A percentile compares a stretch with the other conserved stretches of the same genome.
Conservation (phyloP, 2,329 filamentous ascomycete genomes). For the Fusarium fujikuroi region DNA sequence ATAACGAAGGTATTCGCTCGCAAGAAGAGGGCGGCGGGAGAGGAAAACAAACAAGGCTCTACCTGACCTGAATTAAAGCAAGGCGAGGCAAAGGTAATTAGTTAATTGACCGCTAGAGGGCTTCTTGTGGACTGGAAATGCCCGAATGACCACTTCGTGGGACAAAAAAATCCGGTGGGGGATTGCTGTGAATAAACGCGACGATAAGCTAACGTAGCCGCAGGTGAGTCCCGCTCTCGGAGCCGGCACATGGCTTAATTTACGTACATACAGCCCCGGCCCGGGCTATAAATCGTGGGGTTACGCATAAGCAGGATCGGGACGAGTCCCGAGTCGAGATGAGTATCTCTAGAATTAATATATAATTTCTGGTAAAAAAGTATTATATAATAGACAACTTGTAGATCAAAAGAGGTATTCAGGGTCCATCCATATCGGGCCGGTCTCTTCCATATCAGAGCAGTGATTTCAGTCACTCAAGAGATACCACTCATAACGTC, state of each 20-base stretch:
- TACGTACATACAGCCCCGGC: slow-evolving; percentile 25
- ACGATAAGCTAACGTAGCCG: slow-evolving; percentile 45
- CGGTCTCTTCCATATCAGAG: background rate
- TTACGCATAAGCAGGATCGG: slow-evolving; percentile 21
- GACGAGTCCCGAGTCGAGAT: slow-evolving; percentile 7
- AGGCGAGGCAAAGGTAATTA: background rate
- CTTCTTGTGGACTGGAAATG: slow-evolving; percentile 29
- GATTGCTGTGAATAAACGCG: slow-evolving; percentile 34
- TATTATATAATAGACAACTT: fast-evolving
- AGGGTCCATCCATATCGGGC: background rate
- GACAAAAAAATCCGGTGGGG: slow-evolving; percentile 35
- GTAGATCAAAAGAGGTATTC: background rate
- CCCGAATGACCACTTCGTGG: slow-evolving; percentile 32
- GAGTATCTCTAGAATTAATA: background rate
- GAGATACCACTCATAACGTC: background rate
- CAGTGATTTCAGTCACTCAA: background rate
- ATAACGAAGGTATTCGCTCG: slow-evolving; percentile 6
- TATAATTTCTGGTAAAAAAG: background rate
- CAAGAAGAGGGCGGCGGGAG: slow-evolving; percentile 12
- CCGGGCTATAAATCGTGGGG: slow-evolving; percentile 33
- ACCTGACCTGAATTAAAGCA: background rate
- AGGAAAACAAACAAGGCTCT: background rate
- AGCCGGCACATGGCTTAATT: slow-evolving; percentile 36
- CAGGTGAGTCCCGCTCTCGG: slow-evolving; percentile 45
- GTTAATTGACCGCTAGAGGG: slow-evolving; percentile 25